phyloP scores from a whole-genome alignment of 495 filamentous ascomycete genomes.

The Cenococcum geophilum region DNA sequence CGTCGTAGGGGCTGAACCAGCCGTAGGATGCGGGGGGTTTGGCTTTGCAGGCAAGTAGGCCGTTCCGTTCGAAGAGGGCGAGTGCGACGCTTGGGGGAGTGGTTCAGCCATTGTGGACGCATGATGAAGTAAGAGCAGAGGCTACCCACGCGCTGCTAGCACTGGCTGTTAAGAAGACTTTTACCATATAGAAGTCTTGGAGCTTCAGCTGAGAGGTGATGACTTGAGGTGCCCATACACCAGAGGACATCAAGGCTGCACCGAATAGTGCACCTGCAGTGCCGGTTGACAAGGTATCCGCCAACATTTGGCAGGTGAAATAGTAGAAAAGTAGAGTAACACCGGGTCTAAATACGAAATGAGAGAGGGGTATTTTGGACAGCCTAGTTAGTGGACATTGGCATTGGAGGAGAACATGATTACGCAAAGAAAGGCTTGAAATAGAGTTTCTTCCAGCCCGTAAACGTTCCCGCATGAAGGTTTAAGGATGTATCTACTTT shows the following conservation, averaged over 20 bases:
- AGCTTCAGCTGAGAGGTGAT: not conserved
- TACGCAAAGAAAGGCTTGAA: too few relatives aligned
- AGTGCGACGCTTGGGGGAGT: constrained; percentile 8
- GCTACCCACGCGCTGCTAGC: not conserved
- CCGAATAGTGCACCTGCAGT: not conserved
- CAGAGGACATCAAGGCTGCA: not conserved
- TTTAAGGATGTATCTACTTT: too few relatives aligned
- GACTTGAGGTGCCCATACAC: not conserved
- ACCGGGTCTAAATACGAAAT: too few relatives aligned
- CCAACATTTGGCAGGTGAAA: not conserved
- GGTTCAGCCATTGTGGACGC: not conserved
- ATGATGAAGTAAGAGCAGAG: not conserved
- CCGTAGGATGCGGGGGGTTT: constrained; percentile 30
- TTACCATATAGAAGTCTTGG: not conserved
- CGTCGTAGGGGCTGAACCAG: constrained; percentile 44
- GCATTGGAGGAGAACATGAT: too few relatives aligned
- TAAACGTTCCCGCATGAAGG: too few relatives aligned
- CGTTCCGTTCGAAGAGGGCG: constrained; percentile 2
- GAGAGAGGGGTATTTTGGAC: too few relatives aligned
- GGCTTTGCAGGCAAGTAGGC: constrained; percentile 3
- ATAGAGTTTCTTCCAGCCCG: too few relatives aligned
- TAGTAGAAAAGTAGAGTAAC: not conserved
- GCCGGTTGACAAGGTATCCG: not conserved
- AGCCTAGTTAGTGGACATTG: too few relatives aligned
- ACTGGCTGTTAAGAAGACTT: not conserved